Base-by-base conservation (phyloP, 1,284 basidiomycete species). In the Cronartium quercuum region DNA sequence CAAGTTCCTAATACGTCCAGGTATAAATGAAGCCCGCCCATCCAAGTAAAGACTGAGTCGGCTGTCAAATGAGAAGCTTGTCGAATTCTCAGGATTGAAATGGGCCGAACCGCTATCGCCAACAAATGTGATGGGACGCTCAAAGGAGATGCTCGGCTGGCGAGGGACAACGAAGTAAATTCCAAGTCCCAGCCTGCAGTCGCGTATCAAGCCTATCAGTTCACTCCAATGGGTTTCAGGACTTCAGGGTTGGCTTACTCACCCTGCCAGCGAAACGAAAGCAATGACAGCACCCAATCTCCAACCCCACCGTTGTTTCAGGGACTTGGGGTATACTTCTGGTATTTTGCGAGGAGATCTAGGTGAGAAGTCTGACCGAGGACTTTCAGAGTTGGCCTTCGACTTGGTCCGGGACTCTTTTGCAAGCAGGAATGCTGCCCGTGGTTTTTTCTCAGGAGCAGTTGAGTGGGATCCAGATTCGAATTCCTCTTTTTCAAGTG, bases 81-180 rank as follows among this genome's bases (percentile, higher is more conserved):
- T 73, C 6, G 69, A 63, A 3, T 73, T 58, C 5, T 15, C 18
- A 21, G 69, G 42, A 42, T 62, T 65, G 47, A 73, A 73, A 15
- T 57, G 41, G 10, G 47, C 34, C 38, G 61, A 64, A 24, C 29
- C 40, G 4, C 51, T 63, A 12, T 51, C 58, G 21, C 10, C 37
- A 38, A 21, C 44, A 7, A 65, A 62, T 13, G 47, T n/a, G 35
- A 63, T 51, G 4, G 69, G 62, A 21, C n/a, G 51, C n/a, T 73
- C 62, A n/a, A 65, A 65, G 2, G 62, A 73, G 29, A 73, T 73
- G 6, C 57, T 57, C 7, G 69, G 69, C 38, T 73, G 69, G 18
- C 62, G 44, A 13, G 69, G 69, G 7, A 65, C 35, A 10, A 73
- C 3, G 40, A 73, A 66, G 40, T 38, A 73, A n/a, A 73, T 34